These are phyloP conservation scores for Hypoxylon trugodes DNA, from an alignment of 495 filamentous ascomycete genomes.

Conservation along the genomic window DNA sequence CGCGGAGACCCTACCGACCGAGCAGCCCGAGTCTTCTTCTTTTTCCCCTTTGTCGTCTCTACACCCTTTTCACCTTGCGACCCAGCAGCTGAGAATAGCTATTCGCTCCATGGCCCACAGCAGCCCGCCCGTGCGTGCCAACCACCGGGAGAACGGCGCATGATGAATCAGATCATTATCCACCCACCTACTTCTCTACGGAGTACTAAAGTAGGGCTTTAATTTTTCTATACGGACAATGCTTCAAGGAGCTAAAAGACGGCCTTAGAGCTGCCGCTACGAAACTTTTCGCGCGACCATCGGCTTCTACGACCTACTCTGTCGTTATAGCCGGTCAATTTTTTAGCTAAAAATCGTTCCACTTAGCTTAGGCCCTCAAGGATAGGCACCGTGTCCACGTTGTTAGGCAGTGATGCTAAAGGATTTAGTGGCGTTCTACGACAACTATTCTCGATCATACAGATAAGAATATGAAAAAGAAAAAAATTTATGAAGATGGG, in stretches of 20 bases:
- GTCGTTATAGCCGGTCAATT: conserved; percentile 5
- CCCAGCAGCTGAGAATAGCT: conserved; percentile 12
- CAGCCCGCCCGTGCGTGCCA: conserved; percentile 14
- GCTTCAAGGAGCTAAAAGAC: conserved; percentile 16
- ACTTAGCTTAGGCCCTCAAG: conserved; percentile 1
- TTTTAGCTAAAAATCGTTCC: background rate
- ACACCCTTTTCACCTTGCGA: conserved; percentile 1
- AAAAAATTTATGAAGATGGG: too few relatives aligned
- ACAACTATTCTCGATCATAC: conserved; percentile 2
- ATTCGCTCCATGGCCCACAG: conserved; percentile 9
- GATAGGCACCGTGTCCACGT: background rate
- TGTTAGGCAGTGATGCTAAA: background rate
- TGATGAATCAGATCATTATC: conserved; percentile 35
- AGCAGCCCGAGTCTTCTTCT: conserved; percentile 14
- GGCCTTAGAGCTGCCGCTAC: conserved; percentile 13
- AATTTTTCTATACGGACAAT: conserved; percentile 14
- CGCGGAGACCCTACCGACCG: conserved; percentile 18
- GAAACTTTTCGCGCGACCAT: conserved; percentile 11
- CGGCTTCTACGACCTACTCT: conserved; percentile 2
- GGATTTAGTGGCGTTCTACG: background rate
- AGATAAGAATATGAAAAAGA: conserved; percentile 16
- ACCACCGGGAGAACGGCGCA: conserved; percentile 10
- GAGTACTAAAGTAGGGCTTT: conserved; percentile 23
- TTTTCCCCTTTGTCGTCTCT: conserved; percentile 4
- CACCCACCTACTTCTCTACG: conserved; percentile 17